phyloP scores from a whole-genome alignment of 2,329 filamentous ascomycete species.

The Epichloe sp. region DNA sequence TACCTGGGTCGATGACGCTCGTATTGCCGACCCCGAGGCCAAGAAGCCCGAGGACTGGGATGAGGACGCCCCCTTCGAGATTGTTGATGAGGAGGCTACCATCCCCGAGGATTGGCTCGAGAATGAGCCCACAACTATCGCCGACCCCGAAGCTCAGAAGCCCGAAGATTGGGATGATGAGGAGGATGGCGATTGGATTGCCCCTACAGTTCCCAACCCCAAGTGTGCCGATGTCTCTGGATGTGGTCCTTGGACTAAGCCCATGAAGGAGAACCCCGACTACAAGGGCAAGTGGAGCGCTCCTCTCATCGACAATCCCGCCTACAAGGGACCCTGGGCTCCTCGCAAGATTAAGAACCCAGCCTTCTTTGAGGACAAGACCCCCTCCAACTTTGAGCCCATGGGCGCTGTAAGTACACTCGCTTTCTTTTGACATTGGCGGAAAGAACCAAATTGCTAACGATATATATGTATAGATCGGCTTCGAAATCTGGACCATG shows the following conservation, averaged over 20 bases:
- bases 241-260: constrained; percentile 85
- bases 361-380: constrained; percentile 93
- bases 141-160: constrained; percentile 93
- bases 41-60: constrained; percentile 98
- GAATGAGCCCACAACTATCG: constrained; percentile 66
- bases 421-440: constrained; percentile 3
- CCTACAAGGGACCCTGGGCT: constrained; percentile 92
- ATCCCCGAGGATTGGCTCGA: constrained; percentile 95
- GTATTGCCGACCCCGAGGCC: constrained; percentile 83
- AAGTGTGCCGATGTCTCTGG: constrained; percentile 90
- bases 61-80: constrained; percentile 93
- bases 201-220: constrained; percentile 84
- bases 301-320: constrained; percentile 89
- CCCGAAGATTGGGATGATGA: constrained; percentile 99
- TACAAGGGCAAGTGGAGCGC: constrained; percentile 99
- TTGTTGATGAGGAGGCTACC: constrained; percentile 82
- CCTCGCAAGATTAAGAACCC: constrained; percentile 97
- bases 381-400: constrained; percentile 93
- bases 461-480: constrained; percentile 46
- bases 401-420: constrained; percentile 74
- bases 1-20: constrained; percentile 88
- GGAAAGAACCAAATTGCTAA: constrained; percentile 7
- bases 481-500: constrained; percentile 99
- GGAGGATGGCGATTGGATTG: constrained; percentile 95
- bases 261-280: constrained; percentile 83